Conservation (phyloP, 2,329 filamentous ascomycete genomes). For the Diaporthe sp. region DNA sequence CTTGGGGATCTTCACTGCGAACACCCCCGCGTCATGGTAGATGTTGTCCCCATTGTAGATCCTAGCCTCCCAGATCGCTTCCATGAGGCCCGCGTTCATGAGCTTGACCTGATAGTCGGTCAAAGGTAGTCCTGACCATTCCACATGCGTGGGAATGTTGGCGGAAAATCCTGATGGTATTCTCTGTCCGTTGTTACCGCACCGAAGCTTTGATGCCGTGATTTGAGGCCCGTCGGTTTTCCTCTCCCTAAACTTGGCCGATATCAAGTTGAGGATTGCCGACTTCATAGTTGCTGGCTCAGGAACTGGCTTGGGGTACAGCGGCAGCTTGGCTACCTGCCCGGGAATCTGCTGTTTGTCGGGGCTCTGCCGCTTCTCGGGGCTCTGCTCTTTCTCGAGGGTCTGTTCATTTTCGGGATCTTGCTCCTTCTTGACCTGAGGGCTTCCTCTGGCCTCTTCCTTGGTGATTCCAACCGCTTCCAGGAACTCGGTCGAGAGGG, state of each 20-base stretch:
- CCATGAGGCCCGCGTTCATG: background rate
- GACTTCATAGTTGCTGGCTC: too few relatives aligned
- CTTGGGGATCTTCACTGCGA: background rate
- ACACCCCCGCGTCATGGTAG: background rate
- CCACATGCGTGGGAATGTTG: background rate
- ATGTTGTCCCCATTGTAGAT: background rate
- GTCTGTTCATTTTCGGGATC: too few relatives aligned
- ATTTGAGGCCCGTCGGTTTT: background rate
- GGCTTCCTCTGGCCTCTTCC: background rate
- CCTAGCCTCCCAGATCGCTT: background rate
- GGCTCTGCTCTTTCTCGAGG: background rate
- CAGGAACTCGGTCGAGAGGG: background rate
- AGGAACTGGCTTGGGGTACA: background rate
- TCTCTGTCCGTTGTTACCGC: background rate
- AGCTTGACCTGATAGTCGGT: accelerated
- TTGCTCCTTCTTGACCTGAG: background rate
- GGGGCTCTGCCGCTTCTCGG: background rate
- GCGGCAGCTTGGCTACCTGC: background rate
- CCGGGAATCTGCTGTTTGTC: background rate
- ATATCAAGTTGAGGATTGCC: too few relatives aligned
- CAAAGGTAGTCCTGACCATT: background rate
- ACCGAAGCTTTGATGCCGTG: background rate
- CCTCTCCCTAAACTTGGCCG: background rate
- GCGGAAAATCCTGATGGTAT: too few relatives aligned
- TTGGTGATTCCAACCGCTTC: background rate